Evolutionary conservation across 257 asterid species (phyloP).

Genomic region (Penstemon barbatus): DNA sequence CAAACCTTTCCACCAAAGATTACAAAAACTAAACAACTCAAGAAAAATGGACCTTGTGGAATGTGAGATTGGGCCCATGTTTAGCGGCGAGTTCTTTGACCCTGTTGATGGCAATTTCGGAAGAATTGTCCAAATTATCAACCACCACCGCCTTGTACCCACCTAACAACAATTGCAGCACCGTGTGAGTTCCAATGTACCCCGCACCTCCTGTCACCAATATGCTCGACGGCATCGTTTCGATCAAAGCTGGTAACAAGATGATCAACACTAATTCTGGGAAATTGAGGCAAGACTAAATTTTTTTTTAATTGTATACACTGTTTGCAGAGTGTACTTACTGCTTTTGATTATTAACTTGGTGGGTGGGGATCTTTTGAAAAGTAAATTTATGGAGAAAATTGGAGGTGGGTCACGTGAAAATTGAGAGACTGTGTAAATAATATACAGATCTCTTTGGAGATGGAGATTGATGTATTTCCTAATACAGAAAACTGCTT

Average conservation of each 20-base stretch:
- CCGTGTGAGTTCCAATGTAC: conserved; percentile 73
- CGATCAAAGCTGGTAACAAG: conserved; percentile 9
- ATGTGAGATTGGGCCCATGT: conserved; percentile 57
- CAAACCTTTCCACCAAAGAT: conserved; percentile 18
- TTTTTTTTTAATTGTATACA: no score
- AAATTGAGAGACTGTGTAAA: no score
- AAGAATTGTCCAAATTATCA: conserved; percentile 92
- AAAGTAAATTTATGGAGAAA: no score
- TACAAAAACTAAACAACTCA: conserved; percentile 13
- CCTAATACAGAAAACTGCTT: no score
- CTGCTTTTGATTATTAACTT: no score
- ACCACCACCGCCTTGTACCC: conserved; percentile 76
- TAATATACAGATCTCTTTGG: no score
- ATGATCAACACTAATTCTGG: no score
- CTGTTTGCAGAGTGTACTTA: no score
- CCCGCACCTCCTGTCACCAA: conserved; percentile 69
- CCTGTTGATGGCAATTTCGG: conserved; percentile 60
- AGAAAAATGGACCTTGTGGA: conserved; percentile 58
- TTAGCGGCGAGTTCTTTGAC: conserved; percentile 73
- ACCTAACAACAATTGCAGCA: conserved; percentile 71
- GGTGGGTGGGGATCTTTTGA: no score
- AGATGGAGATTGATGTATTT: no score
- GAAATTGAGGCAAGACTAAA: no score
- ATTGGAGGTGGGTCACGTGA: background rate
- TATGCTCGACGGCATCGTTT: conserved; percentile 42